Base-by-base conservation (phyloP, 148 eudicot genomes). In the Talinum fruticosum region DNA sequence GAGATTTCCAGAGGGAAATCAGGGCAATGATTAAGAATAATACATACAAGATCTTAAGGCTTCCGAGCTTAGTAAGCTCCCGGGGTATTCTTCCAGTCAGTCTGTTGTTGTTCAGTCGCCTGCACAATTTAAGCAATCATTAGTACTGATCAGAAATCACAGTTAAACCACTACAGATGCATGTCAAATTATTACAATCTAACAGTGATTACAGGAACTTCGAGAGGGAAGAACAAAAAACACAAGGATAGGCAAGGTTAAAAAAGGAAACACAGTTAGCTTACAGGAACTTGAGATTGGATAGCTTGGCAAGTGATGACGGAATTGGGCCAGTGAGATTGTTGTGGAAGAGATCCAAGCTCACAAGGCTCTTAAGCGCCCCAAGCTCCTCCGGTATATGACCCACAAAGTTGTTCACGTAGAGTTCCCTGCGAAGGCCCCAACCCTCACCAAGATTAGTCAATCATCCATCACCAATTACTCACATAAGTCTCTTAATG, bases 21-120 rank as follows among this genome's bases (percentile, higher is more conserved):
- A 13, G 23, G 6, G 73, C 29, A 70, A 24, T 4, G 6, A 33
- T 33, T 12, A 32, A 29, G 2, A 36, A n/a, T n/a, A 62, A 57
- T 14, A 66, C 90, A 54, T 82, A 89, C 96, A 86, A 45, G 80
- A 89, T 87, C 85, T 89, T 87, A 47, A 91, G 87, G 84, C 74
- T 91, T 69, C 75, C 82, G 54, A 91, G 91, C 83, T 89, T 87
- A 53, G 87, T 83, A 64, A 91, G 91, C 73, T 82, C 81, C 75
- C 95, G 84, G 51, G 95, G 92, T 57, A 91, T 89, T 80, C 83
- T 85, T 82, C 96, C 96, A 37, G 87, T 86, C 76, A 89, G 82
- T 38, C 77, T 86, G 81, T 91, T 89, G 74, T 82, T 75, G 66
- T 89, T 87, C 71, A 89, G 79, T 54, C 91, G 82, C 84, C 95